Evolutionary conservation across 148 eudicot genomes (phyloP).

Genomic region (Polygonum aviculare): DNA sequence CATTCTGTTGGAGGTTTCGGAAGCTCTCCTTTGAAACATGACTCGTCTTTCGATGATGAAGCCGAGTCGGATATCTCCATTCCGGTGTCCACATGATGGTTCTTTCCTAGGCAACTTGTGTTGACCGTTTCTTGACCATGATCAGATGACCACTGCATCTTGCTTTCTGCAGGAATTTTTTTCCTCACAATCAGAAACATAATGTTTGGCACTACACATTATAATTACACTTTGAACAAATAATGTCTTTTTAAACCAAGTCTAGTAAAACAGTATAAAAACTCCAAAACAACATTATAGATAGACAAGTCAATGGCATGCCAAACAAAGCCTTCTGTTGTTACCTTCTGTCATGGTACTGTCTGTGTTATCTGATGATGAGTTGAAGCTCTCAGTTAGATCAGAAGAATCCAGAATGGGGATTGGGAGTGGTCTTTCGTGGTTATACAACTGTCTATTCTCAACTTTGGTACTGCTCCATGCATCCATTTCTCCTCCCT

Average conservation of each 20-base stretch:
- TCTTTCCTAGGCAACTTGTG: not conserved
- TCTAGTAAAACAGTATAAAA: too few species aligned
- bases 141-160: not conserved
- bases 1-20: slow-evolving; percentile 23
- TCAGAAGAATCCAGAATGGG: slow-evolving; percentile 69
- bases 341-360: slow-evolving; percentile 57
- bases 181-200: not conserved
- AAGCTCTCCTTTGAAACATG: not conserved
- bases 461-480: slow-evolving; percentile 29
- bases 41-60: not conserved
- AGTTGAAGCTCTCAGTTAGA: slow-evolving; percentile 51
- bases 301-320: not conserved
- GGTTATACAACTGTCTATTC: slow-evolving; percentile 30
- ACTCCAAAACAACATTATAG: too few species aligned
- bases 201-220: too few species aligned
- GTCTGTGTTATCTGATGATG: slow-evolving; percentile 52
- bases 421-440: slow-evolving; percentile 52
- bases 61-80: not conserved
- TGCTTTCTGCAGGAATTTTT: not conserved
- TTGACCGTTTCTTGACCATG: not conserved
- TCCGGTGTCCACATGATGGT: not conserved
- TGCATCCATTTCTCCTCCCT: slow-evolving; percentile 30
- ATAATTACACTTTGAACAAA: too few species aligned
- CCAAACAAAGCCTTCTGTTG: not conserved
- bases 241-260: too few species aligned